A percentile compares a stretch with the other conserved stretches of the same genome.
These are phyloP conservation scores for Fusarium sp. DNA, from an alignment of 2,329 filamentous ascomycete species.

Conservation along the genomic window DNA sequence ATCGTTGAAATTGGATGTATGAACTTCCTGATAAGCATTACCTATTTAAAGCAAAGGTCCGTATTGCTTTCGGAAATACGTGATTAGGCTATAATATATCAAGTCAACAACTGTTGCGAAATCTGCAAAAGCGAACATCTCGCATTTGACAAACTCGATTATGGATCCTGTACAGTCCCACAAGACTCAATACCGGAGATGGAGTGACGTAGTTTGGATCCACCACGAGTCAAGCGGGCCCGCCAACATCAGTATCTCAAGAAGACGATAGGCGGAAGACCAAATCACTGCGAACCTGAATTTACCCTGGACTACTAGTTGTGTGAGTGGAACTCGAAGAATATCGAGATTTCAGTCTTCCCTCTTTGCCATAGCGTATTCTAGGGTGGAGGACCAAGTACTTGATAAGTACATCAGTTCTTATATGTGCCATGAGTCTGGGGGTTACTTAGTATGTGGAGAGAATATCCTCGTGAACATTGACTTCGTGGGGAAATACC, in stretches of 20 bases:
- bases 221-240: constrained; percentile 27
- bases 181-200: not conserved
- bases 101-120: not conserved
- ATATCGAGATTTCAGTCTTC: constrained; percentile 21
- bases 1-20: not conserved
- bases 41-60: not conserved
- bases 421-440: not conserved
- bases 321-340: constrained; percentile 32
- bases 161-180: not conserved
- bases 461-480: constrained; percentile 15
- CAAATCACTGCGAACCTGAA: constrained; percentile 20
- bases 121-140: not conserved
- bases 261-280: constrained; percentile 34
- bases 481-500: constrained; percentile 22
- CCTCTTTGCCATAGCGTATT: constrained; percentile 19
- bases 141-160: not conserved
- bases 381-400: constrained; percentile 23
- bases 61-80: not conserved
- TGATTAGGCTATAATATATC: not conserved
- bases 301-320: not conserved
- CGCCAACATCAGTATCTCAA: constrained; percentile 23
- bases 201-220: constrained; percentile 36
- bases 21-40: not conserved
- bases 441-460: constrained; percentile 22
- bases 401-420: constrained; percentile 22